Base-by-base conservation (phyloP, 345 rosid genomes). In the Eucalyptus shirleyi region DNA sequence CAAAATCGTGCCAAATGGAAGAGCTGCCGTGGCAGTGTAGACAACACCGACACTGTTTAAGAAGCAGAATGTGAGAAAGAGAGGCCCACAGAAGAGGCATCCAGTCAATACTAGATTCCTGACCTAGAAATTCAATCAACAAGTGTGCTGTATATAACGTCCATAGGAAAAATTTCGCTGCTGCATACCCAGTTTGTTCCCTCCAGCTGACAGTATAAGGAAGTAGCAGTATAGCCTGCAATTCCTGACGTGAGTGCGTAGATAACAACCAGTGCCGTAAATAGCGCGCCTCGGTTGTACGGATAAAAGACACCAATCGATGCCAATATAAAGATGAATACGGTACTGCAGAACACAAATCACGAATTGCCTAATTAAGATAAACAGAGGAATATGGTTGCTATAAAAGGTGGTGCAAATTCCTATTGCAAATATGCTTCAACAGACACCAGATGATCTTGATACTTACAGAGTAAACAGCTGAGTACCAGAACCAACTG, bases 401-500 rank as follows among this genome's bases (percentile, higher is more conserved):
- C 21, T 4, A 62, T 34, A 37, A 37, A 30, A 49, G 10, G n/a
- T 21, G 34, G 26, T 14, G 40, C 60, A 62, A 26, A 18, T 87
- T 60, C 87, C 17, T 50, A 51, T 44, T 12, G n/a, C 30, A 44
- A 45, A 42, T 23, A 85, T 30, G 32, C 49, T 85, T 42, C 34
- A 87, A 42, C 77, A 23, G 45, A 23, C 34, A 10, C 21, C 55
- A 23, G 6, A 59, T 50, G 45, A 83, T 23, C 86, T 11, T 28
- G 87, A 59, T 44, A 91, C 94, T 92, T 91, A 93, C 95, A 93
- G 93, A 21, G 92, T 91, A 87, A 93, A 93, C 89, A 93, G 82
- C 91, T 93, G 95, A 65, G 93, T 90, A n/a, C 94, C 95, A 87
- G 93, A 93, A 30, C 95, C 95, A 83, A 93, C 89, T 24, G 94